A percentile compares a stretch with the other conserved stretches of the same genome.
Conservation (phyloP, 805 yeast species). For the Metschnikowia drakensbergensis region DNA sequence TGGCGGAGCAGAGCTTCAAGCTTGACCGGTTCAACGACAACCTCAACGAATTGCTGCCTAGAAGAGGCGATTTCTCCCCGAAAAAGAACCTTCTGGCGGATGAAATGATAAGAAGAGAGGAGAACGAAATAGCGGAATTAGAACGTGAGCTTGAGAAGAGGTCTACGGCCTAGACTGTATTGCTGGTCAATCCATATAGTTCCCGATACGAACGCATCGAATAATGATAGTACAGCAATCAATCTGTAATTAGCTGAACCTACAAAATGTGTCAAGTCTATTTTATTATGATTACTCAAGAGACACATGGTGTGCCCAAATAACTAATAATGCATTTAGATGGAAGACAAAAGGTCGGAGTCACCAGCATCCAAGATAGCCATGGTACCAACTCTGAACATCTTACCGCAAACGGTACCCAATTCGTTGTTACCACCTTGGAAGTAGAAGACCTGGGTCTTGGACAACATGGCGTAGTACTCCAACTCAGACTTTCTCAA, state of each 20-base stretch:
- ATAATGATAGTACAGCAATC: neutral
- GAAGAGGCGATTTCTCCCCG: conserved; percentile 8
- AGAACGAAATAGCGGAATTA: conserved; percentile 41
- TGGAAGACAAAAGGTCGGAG: conserved; percentile 89
- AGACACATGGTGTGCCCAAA: neutral
- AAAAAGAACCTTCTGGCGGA: conserved; percentile 24
- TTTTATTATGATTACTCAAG: neutral
- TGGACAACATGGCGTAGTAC: conserved; percentile 99
- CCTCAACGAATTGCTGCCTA: conserved; percentile 21
- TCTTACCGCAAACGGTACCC: conserved; percentile 99
- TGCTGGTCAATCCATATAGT: conserved; percentile 2
- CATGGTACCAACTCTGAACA: conserved; percentile 98
- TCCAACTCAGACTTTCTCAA: conserved; percentile 99
- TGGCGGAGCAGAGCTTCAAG: conserved; percentile 43
- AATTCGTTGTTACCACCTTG: conserved; percentile 99
- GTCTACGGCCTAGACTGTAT: neutral
- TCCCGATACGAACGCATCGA: neutral
- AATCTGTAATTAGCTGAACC: neutral
- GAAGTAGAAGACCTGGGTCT: conserved; percentile 97
- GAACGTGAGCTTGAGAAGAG: conserved; percentile 31
- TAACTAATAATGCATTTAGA: conserved; percentile 22
- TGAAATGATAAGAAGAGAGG: conserved; percentile 43
- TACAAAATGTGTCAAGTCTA: conserved; percentile 1
- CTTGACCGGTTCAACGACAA: conserved; percentile 30
- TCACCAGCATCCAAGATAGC: conserved; percentile 98